phyloP scores from a whole-genome alignment of 352 stramenopile genomes.

The Pythium utonaiense region DNA sequence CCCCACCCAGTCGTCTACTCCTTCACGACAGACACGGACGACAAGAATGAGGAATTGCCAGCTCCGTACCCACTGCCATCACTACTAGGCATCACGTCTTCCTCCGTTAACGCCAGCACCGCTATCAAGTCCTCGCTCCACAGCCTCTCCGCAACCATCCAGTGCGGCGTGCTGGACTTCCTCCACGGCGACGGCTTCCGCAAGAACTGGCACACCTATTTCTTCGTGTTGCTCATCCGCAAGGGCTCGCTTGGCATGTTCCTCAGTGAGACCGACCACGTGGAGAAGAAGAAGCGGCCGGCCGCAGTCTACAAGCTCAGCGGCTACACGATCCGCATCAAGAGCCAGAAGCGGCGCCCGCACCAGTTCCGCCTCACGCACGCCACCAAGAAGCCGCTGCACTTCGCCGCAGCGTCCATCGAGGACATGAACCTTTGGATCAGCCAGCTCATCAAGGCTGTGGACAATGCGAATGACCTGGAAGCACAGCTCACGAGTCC shows the following conservation, averaged over 20 bases:
- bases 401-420: conserved; percentile 53
- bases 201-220: conserved; percentile 61
- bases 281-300: conserved; percentile 39
- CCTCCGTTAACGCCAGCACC: neutral
- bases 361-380: conserved; percentile 64
- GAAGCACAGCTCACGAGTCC: conserved; percentile 23
- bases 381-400: conserved; percentile 52
- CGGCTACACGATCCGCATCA: conserved; percentile 62
- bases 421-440: conserved; percentile 75
- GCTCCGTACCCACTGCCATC: neutral
- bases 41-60: neutral
- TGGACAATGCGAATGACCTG: conserved; percentile 54
- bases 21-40: conserved; percentile 7
- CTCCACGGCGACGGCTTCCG: conserved; percentile 53
- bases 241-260: conserved; percentile 77
- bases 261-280: conserved; percentile 36
- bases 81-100: neutral
- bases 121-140: conserved; percentile 8
- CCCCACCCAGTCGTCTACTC: neutral
- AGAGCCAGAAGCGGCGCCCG: conserved; percentile 55
- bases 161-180: conserved; percentile 46
- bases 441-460: conserved; percentile 49
- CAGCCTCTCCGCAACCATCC: conserved; percentile 31
- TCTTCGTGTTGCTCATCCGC: conserved; percentile 70
- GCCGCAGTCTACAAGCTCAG: conserved; percentile 66